Evolutionary conservation across 73 alveolate species (phyloP).

Genomic region (Paramecium tetraurelia): DNA sequence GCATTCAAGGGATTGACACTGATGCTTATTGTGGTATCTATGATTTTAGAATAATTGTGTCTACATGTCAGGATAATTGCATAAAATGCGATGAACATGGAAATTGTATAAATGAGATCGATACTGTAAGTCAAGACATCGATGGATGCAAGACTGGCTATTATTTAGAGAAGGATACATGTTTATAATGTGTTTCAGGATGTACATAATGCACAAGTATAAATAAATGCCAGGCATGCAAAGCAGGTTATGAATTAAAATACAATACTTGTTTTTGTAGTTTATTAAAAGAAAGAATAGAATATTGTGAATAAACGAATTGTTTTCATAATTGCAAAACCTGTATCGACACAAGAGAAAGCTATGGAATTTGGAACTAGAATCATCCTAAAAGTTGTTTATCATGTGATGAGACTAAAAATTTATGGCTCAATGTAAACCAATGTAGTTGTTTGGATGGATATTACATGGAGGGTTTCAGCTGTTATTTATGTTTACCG

Average conservation of each 20-base stretch:
- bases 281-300: not conserved
- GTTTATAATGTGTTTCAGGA: not conserved
- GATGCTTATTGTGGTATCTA: not conserved
- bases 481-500: not conserved
- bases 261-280: not conserved
- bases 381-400: not conserved
- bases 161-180: not conserved
- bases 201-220: not conserved
- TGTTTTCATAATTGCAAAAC: not conserved
- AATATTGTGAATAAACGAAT: not conserved
- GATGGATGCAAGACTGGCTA: not conserved
- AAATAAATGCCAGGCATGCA: not conserved
- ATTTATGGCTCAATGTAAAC: not conserved
- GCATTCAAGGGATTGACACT: not conserved
- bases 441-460: conserved; percentile 11
- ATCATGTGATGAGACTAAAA: not conserved
- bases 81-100: not conserved
- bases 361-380: not conserved
- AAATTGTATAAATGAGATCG: not conserved
- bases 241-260: not conserved
- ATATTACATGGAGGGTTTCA: not conserved
- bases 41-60: not conserved
- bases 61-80: not conserved
- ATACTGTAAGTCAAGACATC: not conserved
- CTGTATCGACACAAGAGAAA: not conserved